Evolutionary conservation across 1,284 basidiomycete species (phyloP).

Genomic region (Cystobasidium pallidum): DNA sequence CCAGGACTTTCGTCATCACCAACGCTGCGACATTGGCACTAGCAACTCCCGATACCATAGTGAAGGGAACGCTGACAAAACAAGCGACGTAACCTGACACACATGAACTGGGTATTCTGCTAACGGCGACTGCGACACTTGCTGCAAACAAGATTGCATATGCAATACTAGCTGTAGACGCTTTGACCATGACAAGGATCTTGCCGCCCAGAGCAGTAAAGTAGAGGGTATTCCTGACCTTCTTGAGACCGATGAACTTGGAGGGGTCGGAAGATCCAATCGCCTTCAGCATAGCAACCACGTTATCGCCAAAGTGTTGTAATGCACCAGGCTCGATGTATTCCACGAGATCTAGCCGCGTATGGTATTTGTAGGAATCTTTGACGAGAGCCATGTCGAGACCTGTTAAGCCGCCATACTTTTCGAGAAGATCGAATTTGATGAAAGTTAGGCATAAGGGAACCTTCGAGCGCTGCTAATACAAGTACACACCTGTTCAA

Average conservation of each 20-base stretch:
- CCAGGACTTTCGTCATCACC: conserved; percentile 68
- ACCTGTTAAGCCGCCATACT: conserved; percentile 69
- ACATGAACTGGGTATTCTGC: not conserved
- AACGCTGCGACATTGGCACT: conserved; percentile 73
- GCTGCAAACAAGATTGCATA: conserved; percentile 62
- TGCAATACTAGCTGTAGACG: conserved; percentile 67
- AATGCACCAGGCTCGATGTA: conserved; percentile 76
- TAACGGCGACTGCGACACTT: conserved; percentile 25
- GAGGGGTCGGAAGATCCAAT: conserved; percentile 66
- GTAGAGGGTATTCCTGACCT: conserved; percentile 68
- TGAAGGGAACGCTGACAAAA: conserved; percentile 49
- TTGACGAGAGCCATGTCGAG: conserved; percentile 88
- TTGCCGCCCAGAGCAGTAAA: conserved; percentile 68
- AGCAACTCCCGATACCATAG: conserved; percentile 61
- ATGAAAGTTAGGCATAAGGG: too few relatives aligned
- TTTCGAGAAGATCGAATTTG: too few relatives aligned
- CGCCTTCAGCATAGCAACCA: conserved; percentile 77
- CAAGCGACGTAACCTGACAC: conserved; percentile 45
- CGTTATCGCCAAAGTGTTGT: conserved; percentile 90
- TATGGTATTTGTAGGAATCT: conserved; percentile 72
- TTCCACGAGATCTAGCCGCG: conserved; percentile 68
- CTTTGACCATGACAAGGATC: conserved; percentile 73
- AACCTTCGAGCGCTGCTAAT: too few relatives aligned
- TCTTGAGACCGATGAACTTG: conserved; percentile 66
- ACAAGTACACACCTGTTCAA: conserved; percentile 61